Percentiles rank a stretch among this genome's conserved stretches.
These are phyloP conservation scores for Fusarium multiceps DNA, from an alignment of 2,329 filamentous ascomycete species.

Conservation along the genomic window DNA sequence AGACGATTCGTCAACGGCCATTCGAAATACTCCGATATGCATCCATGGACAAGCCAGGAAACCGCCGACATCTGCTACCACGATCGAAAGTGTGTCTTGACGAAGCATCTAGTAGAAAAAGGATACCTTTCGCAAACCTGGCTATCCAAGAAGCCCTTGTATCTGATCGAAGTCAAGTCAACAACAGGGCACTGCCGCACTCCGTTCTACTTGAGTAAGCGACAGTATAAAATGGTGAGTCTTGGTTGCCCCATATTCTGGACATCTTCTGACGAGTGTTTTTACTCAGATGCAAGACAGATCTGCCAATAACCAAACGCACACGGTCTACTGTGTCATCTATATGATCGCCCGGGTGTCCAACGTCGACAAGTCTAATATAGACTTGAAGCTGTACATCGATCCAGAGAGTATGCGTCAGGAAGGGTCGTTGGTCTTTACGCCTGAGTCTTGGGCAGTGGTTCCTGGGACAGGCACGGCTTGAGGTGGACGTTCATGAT, in stretches of 20 bases:
- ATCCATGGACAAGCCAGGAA: constrained; percentile 54
- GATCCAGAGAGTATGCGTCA: constrained; percentile 50
- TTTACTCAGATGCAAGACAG: constrained; percentile 42
- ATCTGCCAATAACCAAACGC: not conserved
- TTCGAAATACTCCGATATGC: constrained; percentile 54
- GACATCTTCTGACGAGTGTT: not conserved
- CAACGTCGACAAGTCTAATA: constrained; percentile 47
- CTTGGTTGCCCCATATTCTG: not conserved
- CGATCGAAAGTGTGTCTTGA: constrained; percentile 51
- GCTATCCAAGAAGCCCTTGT: constrained; percentile 49
- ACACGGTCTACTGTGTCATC: constrained; percentile 33
- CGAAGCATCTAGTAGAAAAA: constrained; percentile 49
- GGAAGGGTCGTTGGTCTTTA: constrained; percentile 39
- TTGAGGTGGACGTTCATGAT: not conserved
- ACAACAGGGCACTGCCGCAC: constrained; percentile 53
- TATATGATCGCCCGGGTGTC: constrained; percentile 58
- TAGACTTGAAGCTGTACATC: constrained; percentile 53
- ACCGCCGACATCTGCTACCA: constrained; percentile 61
- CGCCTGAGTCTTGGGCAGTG: constrained; percentile 29
- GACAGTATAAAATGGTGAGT: constrained; percentile 57
- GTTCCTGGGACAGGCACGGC: constrained; percentile 7
- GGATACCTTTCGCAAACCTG: constrained; percentile 50
- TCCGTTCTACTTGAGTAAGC: constrained; percentile 60
- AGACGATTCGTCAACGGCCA: constrained; percentile 54
- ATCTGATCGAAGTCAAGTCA: constrained; percentile 64